Base-by-base conservation (phyloP, 176 grass and related monocot species). In the Secale cereale region DNA sequence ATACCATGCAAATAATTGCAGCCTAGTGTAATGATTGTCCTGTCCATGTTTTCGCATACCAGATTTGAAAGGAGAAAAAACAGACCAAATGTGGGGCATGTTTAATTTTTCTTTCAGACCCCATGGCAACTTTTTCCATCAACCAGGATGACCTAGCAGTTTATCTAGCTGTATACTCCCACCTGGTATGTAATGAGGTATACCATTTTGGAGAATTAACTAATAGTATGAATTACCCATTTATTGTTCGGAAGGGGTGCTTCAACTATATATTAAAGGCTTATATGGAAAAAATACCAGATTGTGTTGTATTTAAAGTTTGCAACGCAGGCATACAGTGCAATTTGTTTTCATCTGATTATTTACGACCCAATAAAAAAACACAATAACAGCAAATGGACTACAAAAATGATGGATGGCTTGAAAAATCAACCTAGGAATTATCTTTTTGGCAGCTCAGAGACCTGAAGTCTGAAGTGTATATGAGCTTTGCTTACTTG, bases 141-240 rank as follows among this genome's bases (percentile, higher is more conserved):
- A 82, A 59, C 33, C 31, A 17, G 63, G 63, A 54, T 40, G 65
- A 81, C 54, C 20, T 70, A 17, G 23, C 7, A 17, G 32, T 82
- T 82, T 54, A 20, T 37, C 48, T 82, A 40, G 57, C 50, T 10
- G 8, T 59, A 48, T 26, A 71, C 46, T 71, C 52, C 69, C 36
- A 74, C 52, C 26, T 74, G 69, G 10, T 74, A 41, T 74, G 11
- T 73, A 83, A 43, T 83, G 4, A 32, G 54, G 26, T 46, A 43
- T 66, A 27, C 65, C 29, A 37, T 82, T 52, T 70, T 82, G 65
- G 80, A 71, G 80, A 36, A 82, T 82, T 71, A 40, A 37, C 36
- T 59, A 32, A 26, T 83, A 8, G 26, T 63, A 86, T 35, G 28
- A 40, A 61, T 40, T 7, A 15, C 37, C 66, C 57, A 25, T 73